Conservation (phyloP, 1,284 basidiomycete genomes). For the Schizophyllum commune region DNA sequence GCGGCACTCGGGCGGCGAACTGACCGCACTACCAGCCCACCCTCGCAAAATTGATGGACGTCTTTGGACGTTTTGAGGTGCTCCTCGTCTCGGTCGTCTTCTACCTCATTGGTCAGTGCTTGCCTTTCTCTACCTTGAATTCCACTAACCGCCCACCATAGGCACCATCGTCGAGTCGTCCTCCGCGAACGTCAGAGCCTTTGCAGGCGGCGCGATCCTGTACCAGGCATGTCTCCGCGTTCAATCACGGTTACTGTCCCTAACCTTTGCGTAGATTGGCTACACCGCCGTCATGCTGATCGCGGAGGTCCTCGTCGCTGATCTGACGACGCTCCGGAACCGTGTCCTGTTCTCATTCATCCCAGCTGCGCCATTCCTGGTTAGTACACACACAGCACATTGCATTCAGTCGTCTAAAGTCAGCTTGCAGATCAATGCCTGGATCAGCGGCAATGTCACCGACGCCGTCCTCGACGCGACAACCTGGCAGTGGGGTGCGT, state of each 20-base stretch:
- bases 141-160: not conserved
- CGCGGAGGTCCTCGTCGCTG: constrained; percentile 31
- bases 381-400: no score
- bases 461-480: constrained; percentile 18
- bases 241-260: no score
- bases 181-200: constrained; percentile 20
- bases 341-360: constrained; percentile 32
- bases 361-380: constrained; percentile 28
- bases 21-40: constrained; percentile 7
- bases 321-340: constrained; percentile 27
- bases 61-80: constrained; percentile 28
- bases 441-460: constrained; percentile 27
- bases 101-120: constrained; percentile 18
- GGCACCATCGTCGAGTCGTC: constrained; percentile 28
- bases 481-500: constrained; percentile 27
- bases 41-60: constrained; percentile 13
- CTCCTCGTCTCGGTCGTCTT: constrained; percentile 24
- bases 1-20: not conserved
- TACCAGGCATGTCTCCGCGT: no score
- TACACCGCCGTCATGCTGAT: constrained; percentile 26
- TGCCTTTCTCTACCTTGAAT: not conserved
- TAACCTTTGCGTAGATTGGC: no score
- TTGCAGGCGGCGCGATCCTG: constrained; percentile 26
- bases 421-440: constrained; percentile 33
- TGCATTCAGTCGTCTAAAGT: no score